Evolutionary conservation across 1,139 yeast genomes (phyloP).

Genomic region (Yamadazyma aaseri): DNA sequence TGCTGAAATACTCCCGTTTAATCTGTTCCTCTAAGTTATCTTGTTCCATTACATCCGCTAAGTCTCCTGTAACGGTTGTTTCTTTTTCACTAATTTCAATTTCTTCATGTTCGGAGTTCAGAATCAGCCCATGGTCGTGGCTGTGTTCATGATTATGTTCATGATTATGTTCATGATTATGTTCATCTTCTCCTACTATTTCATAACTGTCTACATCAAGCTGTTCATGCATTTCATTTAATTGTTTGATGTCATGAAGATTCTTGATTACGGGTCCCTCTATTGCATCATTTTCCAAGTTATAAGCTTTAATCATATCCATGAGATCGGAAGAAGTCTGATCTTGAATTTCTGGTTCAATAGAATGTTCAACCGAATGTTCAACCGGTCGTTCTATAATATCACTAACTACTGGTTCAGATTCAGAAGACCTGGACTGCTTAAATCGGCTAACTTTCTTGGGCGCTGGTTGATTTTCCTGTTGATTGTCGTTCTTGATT

Average conservation of each 20-base stretch:
- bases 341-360: too few relatives aligned
- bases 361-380: too few relatives aligned
- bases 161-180: conserved; percentile 36
- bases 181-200: conserved; percentile 13
- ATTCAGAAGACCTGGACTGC: not conserved
- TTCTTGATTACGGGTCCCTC: conserved; percentile 58
- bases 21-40: conserved; percentile 12
- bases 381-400: conserved; percentile 1
- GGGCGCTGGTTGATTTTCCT: too few relatives aligned
- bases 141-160: conserved; percentile 35
- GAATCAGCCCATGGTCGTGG: conserved; percentile 1
- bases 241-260: conserved; percentile 52
- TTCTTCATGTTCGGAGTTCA: conserved; percentile 17
- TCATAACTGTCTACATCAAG: conserved; percentile 22
- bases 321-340: conserved; percentile 7
- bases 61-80: conserved; percentile 17
- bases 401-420: conserved; percentile 4
- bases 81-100: conserved; percentile 40
- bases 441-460: not conserved
- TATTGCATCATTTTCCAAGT: conserved; percentile 52
- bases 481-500: too few relatives aligned
- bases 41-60: conserved; percentile 14
- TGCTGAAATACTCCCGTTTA: conserved; percentile 14
- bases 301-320: conserved; percentile 14
- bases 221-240: conserved; percentile 49